A percentile compares a stretch with the other conserved stretches of the same genome.
These are phyloP conservation scores for Nicotiana tomentosiformis DNA, from an alignment of 257 asterid species.

Conservation along the genomic window DNA sequence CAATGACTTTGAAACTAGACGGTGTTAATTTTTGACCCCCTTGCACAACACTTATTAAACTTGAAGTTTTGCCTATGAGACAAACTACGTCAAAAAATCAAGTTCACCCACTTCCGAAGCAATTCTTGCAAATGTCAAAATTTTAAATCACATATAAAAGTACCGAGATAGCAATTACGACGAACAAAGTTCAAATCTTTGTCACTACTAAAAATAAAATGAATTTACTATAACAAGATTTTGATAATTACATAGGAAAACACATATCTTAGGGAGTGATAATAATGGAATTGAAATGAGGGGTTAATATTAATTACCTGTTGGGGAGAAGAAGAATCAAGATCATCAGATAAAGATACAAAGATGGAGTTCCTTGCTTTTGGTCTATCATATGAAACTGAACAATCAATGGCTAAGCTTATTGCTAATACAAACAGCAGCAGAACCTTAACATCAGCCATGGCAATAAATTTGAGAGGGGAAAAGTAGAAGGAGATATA, in stretches of 20 bases:
- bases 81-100: too few relatives aligned
- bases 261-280: too few relatives aligned
- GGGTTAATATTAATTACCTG: conserved; percentile 21
- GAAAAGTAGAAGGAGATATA: not conserved
- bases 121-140: not conserved
- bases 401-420: conserved; percentile 4
- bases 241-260: too few relatives aligned
- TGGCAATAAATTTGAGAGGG: not conserved
- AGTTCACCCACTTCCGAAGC: too few relatives aligned
- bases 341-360: conserved; percentile 14
- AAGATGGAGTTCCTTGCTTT: conserved; percentile 20
- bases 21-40: too few relatives aligned
- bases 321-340: conserved; percentile 31
- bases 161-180: not conserved
- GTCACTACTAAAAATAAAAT: too few relatives aligned
- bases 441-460: conserved; percentile 11
- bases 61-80: too few relatives aligned
- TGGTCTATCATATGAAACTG: conserved; percentile 32
- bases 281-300: too few relatives aligned
- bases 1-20: too few relatives aligned
- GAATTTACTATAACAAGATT: too few relatives aligned
- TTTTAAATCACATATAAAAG: not conserved
- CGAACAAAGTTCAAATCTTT: too few relatives aligned
- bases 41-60: too few relatives aligned
- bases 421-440: conserved; percentile 1